A percentile compares a stretch with the other conserved stretches of the same genome.
Evolutionary conservation across 352 stramenopile genomes (phyloP).

Genomic region (Phytopythium cucurbitacearum): DNA sequence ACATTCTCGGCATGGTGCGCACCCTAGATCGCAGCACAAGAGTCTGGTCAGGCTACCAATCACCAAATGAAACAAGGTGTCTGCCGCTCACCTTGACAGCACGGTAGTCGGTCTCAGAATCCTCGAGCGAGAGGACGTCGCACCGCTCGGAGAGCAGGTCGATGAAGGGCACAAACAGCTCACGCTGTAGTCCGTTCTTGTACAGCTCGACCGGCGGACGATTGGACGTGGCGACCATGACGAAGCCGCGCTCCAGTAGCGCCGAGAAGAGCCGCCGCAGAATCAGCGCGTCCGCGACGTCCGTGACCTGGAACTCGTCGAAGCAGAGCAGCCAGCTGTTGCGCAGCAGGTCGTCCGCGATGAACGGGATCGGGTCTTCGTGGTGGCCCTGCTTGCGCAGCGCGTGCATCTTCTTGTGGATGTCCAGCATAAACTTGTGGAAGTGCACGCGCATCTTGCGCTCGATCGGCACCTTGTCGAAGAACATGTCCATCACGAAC

Average conservation of each 20-base stretch:
- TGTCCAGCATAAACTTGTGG: conserved; percentile 97
- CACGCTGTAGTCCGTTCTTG: conserved; percentile 94
- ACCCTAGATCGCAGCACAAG: conserved; percentile 12
- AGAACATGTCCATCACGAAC: conserved; percentile 98
- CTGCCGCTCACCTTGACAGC: conserved; percentile 39
- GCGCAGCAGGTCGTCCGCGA: conserved; percentile 83
- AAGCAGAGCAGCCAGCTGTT: conserved; percentile 94
- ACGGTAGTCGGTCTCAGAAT: conserved; percentile 82
- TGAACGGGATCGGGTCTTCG: conserved; percentile 75
- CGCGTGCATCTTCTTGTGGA: conserved; percentile 94
- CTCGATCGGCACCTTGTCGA: conserved; percentile 64
- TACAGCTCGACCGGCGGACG: conserved; percentile 92
- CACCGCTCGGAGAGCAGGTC: conserved; percentile 89
- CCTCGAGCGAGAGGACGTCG: conserved; percentile 66
- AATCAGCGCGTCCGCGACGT: conserved; percentile 97
- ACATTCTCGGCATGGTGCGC: conserved; percentile 59
- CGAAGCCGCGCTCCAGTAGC: conserved; percentile 87
- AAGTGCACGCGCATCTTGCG: conserved; percentile 94
- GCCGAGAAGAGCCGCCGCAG: conserved; percentile 90
- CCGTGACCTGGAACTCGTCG: conserved; percentile 98
- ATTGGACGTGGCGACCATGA: conserved; percentile 97
- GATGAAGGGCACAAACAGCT: conserved; percentile 97
- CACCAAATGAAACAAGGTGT: neutral
- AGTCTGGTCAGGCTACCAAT: neutral
- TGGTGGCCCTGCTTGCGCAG: conserved; percentile 86